Base-by-base conservation (phyloP, 257 asterid genomes). In the Hygrophila difformis region DNA sequence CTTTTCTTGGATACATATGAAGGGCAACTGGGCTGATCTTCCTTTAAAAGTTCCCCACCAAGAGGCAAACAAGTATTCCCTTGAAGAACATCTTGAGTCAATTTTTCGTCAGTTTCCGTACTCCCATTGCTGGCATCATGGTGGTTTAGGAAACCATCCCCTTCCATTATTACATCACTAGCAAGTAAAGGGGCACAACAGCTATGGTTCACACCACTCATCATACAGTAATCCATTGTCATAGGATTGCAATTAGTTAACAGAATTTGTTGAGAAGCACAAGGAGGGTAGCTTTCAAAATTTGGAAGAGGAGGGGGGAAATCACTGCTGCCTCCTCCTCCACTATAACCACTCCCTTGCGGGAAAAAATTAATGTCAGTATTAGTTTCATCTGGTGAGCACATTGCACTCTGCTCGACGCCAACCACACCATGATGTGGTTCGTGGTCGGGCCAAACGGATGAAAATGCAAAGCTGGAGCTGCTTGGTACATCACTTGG, bases 1-100 rank as follows among this genome's bases (percentile, higher is more conserved):
- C 85, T 63, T 79, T 68, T 83, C 75, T 68, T 79, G 21, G 77
- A 59, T 40, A 47, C 44, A 44, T 49, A 63, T 0, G 47, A 18
- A 47, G 71, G 51, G 64, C 47, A 43, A 26, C 55, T 41, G 26
- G 39, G 13, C 50, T 39, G 44, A 12, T 72, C 69, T 47, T 62
- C 74, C 4, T 36, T 14, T 37, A 40, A 49, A 18, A 43, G 29
- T 39, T 47, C 64, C 50, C 20, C 37, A 39, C 11, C 18, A 11
- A 53, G 36, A 6, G 5, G 44, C 48, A 49, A 59, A 35, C 47
- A 41, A 23, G 26, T 57, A 44, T 54, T 47, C 20, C 51, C 44
- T 34, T 18, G 56, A 45, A 44, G 43, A 53, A 53, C 61, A 23
- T 60, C 70, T 34, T 47, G 70, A 11, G 43, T 39, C 61, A 13